phyloP scores from a whole-genome alignment of 192 early-diverging fungal species.

The Podila epicladia region DNA sequence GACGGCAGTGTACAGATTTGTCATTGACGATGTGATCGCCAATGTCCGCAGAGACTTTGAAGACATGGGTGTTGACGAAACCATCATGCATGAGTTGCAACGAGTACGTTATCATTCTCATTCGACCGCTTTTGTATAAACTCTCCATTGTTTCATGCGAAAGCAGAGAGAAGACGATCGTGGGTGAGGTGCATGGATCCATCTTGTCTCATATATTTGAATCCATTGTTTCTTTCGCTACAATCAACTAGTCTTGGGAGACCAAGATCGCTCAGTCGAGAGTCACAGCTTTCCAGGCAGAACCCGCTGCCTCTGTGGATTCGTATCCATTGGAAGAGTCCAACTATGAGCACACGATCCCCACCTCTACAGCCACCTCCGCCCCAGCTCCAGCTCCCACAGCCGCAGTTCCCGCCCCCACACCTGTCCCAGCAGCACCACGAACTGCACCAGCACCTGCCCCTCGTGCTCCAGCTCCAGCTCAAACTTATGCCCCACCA shows the following conservation, averaged over 20 bases:
- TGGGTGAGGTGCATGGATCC: background rate
- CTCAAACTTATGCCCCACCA: background rate
- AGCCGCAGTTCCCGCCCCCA: background rate
- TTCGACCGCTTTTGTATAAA: constrained; percentile 5
- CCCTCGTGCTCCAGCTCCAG: constrained; percentile 1
- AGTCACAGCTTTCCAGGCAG: constrained; percentile 46
- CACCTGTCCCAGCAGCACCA: background rate
- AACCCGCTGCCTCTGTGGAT: constrained; percentile 17
- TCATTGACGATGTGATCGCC: constrained; percentile 95
- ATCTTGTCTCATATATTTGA: background rate
- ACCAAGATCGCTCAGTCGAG: constrained; percentile 61
- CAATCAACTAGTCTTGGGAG: constrained; percentile 51
- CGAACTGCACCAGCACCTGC: constrained; percentile 1
- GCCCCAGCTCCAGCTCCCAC: constrained; percentile 3
- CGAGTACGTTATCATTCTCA: constrained; percentile 55
- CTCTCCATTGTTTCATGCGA: background rate
- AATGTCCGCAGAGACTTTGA: constrained; percentile 90
- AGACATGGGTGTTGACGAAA: constrained; percentile 88
- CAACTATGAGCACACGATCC: constrained; percentile 16
- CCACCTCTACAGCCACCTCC: constrained; percentile 1
- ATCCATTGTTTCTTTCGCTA: background rate
- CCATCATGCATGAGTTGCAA: constrained; percentile 87
- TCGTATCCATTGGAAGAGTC: constrained; percentile 31
- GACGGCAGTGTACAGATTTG: constrained; percentile 79
- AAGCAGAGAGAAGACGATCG: background rate